These are phyloP conservation scores for Populus davidiana DNA, from an alignment of 345 rosid species.

Conservation along the genomic window DNA sequence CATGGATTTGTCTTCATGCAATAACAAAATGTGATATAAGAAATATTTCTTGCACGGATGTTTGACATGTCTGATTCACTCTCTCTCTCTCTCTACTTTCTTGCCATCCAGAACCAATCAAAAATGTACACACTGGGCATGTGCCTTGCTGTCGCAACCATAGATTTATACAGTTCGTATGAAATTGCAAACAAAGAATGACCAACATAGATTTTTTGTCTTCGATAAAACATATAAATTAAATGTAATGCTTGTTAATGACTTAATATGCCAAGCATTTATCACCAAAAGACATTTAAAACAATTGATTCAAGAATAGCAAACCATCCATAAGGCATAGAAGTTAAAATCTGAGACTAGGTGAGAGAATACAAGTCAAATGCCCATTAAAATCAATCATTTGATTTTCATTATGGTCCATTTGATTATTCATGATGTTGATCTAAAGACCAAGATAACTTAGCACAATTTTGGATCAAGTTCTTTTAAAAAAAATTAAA, in stretches of 20 bases:
- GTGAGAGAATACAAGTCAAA: neutral
- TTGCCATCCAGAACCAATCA: conserved; percentile 42
- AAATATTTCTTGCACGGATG: conserved; percentile 11
- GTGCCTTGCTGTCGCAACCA: conserved; percentile 43
- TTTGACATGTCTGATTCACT: conserved; percentile 54
- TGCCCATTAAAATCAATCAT: neutral
- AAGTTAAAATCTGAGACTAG: neutral
- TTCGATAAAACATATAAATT: neutral
- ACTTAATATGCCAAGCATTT: neutral
- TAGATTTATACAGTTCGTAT: conserved; percentile 22
- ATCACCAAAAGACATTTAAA: neutral
- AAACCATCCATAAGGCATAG: neutral
- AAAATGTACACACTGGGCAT: conserved; percentile 61
- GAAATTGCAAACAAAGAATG: conserved; percentile 13
- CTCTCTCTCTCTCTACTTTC: conserved; percentile 36
- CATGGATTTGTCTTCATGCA: neutral
- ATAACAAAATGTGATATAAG: neutral
- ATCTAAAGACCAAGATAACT: neutral
- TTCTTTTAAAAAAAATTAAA: neutral
- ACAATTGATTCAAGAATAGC: neutral
- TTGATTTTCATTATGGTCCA: neutral
- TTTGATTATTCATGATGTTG: neutral
- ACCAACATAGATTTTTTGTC: neutral
- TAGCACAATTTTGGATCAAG: neutral
- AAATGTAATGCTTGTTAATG: neutral